Percentiles rank a stretch among this genome's conserved stretches.
Evolutionary conservation across 2,329 filamentous ascomycete genomes (phyloP).

Genomic region (Verticillium klebahnii): DNA sequence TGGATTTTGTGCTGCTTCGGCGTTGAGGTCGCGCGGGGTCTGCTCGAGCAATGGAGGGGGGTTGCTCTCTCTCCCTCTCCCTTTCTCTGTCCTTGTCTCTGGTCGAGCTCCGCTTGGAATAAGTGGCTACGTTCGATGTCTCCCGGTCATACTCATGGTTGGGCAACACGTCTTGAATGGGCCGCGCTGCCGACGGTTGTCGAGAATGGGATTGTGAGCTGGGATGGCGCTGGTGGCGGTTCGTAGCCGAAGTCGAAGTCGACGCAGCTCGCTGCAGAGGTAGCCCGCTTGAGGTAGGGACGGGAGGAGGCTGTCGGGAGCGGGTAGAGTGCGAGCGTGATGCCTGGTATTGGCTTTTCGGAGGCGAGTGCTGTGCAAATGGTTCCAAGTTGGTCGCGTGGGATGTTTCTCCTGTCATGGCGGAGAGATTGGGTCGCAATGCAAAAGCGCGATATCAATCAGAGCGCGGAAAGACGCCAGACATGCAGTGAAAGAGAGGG

Average conservation of each 20-base stretch:
- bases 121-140: conserved; percentile 59
- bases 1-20: conserved; percentile 46
- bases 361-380: conserved; percentile 20
- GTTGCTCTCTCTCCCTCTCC: conserved; percentile 34
- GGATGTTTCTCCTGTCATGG: conserved; percentile 25
- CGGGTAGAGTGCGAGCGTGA: conserved; percentile 31
- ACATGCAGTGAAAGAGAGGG: background rate
- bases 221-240: conserved; percentile 22
- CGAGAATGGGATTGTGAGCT: conserved; percentile 8
- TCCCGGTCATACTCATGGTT: conserved; percentile 64
- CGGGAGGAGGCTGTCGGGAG: conserved; percentile 21
- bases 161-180: conserved; percentile 37
- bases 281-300: conserved; percentile 10
- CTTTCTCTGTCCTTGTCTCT: conserved; percentile 30
- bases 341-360: conserved; percentile 19
- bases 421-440: conserved; percentile 3
- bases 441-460: background rate
- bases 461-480: background rate
- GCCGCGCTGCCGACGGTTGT: conserved; percentile 34
- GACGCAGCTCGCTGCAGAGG: conserved; percentile 15
- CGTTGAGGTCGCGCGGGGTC: conserved; percentile 43
- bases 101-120: conserved; percentile 61
- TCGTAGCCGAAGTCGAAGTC: conserved; percentile 18
- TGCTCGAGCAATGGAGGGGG: conserved; percentile 45
- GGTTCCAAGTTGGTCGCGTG: conserved; percentile 25